These are phyloP conservation scores for Lasiodiplodia sp. DNA, from an alignment of 2,329 filamentous ascomycete species.

Conservation along the genomic window DNA sequence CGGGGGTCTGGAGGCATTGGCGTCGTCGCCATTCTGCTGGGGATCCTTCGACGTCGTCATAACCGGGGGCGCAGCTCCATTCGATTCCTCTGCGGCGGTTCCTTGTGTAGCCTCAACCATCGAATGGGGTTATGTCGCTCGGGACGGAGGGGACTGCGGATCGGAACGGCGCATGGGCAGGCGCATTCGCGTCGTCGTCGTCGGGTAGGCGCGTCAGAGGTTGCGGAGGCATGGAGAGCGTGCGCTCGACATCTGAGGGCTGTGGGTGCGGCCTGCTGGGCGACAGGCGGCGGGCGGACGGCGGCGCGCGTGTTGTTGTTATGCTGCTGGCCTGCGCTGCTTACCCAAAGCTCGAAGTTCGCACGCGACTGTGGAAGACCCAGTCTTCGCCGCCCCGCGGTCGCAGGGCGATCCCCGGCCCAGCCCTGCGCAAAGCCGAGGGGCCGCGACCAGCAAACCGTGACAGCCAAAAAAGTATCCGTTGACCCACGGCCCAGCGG, in stretches of 20 bases:
- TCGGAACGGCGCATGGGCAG: conserved; percentile 30
- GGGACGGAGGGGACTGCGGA: conserved; percentile 35
- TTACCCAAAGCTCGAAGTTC: conserved; percentile 24
- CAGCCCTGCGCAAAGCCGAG: conserved; percentile 26
- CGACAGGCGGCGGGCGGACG: not conserved
- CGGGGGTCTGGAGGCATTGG: conserved; percentile 37
- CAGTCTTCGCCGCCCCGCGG: conserved; percentile 9
- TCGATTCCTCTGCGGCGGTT: conserved; percentile 37
- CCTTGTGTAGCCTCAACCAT: conserved; percentile 47
- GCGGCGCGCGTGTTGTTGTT: not conserved
- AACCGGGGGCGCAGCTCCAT: conserved; percentile 45
- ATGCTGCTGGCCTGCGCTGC: conserved; percentile 17
- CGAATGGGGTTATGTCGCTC: conserved; percentile 38
- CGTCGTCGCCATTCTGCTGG: conserved; percentile 39
- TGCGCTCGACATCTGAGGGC: conserved; percentile 9
- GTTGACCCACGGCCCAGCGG: conserved; percentile 11
- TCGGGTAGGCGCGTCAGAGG: conserved; percentile 29
- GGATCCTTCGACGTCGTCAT: conserved; percentile 43
- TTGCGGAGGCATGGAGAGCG: conserved; percentile 28
- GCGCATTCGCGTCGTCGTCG: conserved; percentile 29
- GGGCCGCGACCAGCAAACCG: not conserved
- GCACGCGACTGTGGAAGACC: conserved; percentile 20
- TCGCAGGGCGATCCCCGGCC: conserved; percentile 22
- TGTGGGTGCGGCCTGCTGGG: not conserved
- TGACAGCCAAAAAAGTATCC: not conserved